Base-by-base conservation (phyloP, 192 early-diverging fungal species). In the Coemansia sp. region DNA sequence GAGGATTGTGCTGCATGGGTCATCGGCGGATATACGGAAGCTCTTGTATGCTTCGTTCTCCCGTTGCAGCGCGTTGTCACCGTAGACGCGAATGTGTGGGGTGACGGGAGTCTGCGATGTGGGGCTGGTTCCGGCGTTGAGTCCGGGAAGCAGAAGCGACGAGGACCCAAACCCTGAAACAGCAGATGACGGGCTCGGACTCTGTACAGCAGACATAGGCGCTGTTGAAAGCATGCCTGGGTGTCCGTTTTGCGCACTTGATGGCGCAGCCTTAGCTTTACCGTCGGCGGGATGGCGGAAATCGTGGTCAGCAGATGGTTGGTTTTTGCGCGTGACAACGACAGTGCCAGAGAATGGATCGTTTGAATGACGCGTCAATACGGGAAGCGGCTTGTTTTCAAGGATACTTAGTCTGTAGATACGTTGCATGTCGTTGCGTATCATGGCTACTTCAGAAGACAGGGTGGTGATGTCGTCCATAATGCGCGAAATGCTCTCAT, bases 1-100 rank as follows among this genome's bases (percentile, higher is more conserved):
- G 21, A 98, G 80, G n/a, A 98, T 92, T 61, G 92, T 93, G 26
- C 86, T 85, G 74, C 93, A 93, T 21, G 91, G 88, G 74, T 96
- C 95, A 22, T 89, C 90, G 39, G 89, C 77, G 61, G 90, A 88
- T 10, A 96, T 85, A 49, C 91, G 89, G 65, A 96, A 92, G 60
- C 87, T 93, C 77, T 95, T 94, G 77, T 92, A 94, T 2, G 92
- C 80, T 72, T 93, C 93, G 66, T 74, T 85, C 61, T 88, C 83
- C 11, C 86, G 77, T 65, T 86, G 86, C 13, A 88, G 63, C 7
- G 84, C 80, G 9, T 89, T 88, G 67, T 95, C 92, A 39, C 92
- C 91, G 67, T 93, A 95, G 10, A 98, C 91, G 56, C 93, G 88
- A 71, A 96, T 94, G 40, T 82, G 80, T 41, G 80, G 80, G 8